These are phyloP conservation scores for Fusarium sp. DNA, from an alignment of 2,329 filamentous ascomycete genomes.

Conservation along the genomic window DNA sequence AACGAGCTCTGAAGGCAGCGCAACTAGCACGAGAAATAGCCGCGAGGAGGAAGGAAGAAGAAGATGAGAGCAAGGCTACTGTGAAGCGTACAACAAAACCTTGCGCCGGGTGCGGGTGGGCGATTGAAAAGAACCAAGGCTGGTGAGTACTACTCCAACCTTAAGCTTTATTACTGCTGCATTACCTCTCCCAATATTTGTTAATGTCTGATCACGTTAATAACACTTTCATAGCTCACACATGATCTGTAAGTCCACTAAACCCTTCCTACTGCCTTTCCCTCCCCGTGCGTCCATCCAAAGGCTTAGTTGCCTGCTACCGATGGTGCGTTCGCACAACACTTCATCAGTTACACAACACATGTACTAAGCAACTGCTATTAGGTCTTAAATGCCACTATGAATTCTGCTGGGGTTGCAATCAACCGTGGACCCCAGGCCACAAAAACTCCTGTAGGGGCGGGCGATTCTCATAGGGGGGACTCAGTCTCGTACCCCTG, in stretches of 20 bases:
- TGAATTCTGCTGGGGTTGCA: constrained; percentile 51
- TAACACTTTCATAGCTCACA: constrained; percentile 49
- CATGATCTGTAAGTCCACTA: constrained; percentile 53
- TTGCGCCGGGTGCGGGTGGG: constrained; percentile 51
- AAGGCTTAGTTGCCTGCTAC: constrained; percentile 7
- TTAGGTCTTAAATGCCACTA: constrained; percentile 48
- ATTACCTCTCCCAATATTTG: too few species aligned
- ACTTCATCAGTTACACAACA: background rate
- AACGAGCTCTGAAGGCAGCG: constrained; percentile 40
- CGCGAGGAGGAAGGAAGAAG: constrained; percentile 48
- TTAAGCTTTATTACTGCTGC: background rate
- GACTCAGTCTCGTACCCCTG: too few species aligned
- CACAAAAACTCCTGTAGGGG: constrained; percentile 41
- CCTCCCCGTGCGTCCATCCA: background rate
- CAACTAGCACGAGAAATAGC: constrained; percentile 43
- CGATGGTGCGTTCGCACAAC: constrained; percentile 26
- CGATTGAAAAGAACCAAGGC: constrained; percentile 53
- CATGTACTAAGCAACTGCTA: constrained; percentile 26
- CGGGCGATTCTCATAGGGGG: background rate
- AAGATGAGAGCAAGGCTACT: constrained; percentile 45
- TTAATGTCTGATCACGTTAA: constrained; percentile 1
- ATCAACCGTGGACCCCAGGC: constrained; percentile 28
- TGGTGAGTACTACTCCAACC: constrained; percentile 52
- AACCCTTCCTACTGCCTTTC: background rate
- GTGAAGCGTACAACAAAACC: constrained; percentile 49